Evolutionary conservation across 495 filamentous ascomycete genomes (phyloP), one percentile per base, ranked within the genome.

Genomic region (Penicillium macrosclerotiorum): DNA sequence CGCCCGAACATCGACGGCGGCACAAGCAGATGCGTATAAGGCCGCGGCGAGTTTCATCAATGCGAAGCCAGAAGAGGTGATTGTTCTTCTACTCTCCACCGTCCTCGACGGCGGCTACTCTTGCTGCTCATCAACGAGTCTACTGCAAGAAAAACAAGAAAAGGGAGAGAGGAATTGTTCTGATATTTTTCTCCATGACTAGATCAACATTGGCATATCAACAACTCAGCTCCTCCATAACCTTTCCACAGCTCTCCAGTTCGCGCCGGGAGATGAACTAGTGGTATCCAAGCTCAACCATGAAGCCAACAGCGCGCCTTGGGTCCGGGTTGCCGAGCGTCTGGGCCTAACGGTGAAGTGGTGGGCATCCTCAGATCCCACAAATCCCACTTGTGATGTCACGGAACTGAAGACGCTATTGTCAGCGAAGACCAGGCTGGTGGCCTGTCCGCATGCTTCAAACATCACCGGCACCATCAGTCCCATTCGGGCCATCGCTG

Each of bases 171-270:
- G 34, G 17, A 32, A 25, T 42, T 18, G 37, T 42, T 43, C 29
- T 42, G 19, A 45, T n/a, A 9, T 23, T 8, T 34, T 22, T 18
- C 3, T 20, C 17, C 2, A n/a, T n/a, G n/a, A n/a, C n/a, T 24
- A 60, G 57, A 59, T 60, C 46, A 62, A 51, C 29, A 72, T 86
- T 40, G 82, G 85, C 8, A 57, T 82, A 1, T 85, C 83, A 16
- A 85, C 85, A 16, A 89, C 86, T 1, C 84, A 88, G 60, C 80
- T 88, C 14, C 75, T 88, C 51, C 77, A 82, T 54, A 89, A 89
- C 63, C 75, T 88, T 40, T 82, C 82, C 6, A 72, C 67, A 16
- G 71, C 81, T 7, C 68, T 89, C 12, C 43, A 65, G 34, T 81
- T 88, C 59, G 57, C 74, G n/a, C 50, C 69, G 4, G 78, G 76